phyloP scores from a whole-genome alignment of 2,329 filamentous ascomycete species.

The Trichoderma cornu-damae region DNA sequence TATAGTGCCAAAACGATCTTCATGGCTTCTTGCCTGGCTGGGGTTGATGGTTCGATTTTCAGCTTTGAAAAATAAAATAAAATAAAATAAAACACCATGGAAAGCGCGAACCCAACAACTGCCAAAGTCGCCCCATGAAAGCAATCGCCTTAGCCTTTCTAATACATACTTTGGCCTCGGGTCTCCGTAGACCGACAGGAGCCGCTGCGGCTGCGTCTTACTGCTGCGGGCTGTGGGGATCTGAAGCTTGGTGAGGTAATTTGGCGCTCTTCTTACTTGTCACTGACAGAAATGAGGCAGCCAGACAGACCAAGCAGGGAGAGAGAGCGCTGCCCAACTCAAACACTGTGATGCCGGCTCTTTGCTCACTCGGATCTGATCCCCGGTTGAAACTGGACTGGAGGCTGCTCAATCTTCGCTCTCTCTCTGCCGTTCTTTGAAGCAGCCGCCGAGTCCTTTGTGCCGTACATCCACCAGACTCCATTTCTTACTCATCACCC shows the following conservation, averaged over 20 bases:
- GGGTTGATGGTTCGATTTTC: too few species aligned
- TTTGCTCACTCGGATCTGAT: neutral
- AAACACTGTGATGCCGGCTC: neutral
- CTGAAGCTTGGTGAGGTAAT: neutral
- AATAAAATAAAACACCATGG: neutral
- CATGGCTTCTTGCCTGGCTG: neutral
- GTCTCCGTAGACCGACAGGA: neutral
- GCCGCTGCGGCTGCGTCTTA: neutral
- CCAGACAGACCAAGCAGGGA: neutral
- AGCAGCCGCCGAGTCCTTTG: neutral
- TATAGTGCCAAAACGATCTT: neutral
- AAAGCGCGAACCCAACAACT: neutral
- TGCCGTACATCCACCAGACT: neutral
- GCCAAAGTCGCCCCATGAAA: neutral
- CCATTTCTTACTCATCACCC: neutral
- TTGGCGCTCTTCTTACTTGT: neutral
- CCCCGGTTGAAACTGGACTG: neutral
- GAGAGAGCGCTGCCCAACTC: neutral
- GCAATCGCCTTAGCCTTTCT: neutral
- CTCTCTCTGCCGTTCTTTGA: neutral
- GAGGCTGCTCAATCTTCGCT: too few species aligned
- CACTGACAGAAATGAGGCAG: neutral
- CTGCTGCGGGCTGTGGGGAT: slow-evolving; percentile 2
- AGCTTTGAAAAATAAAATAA: too few species aligned
- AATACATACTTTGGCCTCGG: neutral